Evolutionary conservation across 805 yeast species (phyloP).

Genomic region (Priceomyces haplophilus): DNA sequence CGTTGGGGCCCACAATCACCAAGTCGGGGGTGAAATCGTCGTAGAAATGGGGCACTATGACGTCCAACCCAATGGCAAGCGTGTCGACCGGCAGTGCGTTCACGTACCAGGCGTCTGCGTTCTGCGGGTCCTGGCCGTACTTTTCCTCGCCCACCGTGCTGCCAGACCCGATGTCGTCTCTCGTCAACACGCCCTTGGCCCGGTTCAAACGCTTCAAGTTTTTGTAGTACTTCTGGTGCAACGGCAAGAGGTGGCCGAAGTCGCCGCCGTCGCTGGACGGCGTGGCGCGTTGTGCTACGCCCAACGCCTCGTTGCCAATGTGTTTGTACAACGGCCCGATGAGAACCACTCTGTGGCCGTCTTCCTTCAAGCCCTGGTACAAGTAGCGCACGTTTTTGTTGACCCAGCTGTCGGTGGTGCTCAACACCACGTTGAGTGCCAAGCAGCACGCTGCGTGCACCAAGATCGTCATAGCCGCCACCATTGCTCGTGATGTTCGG

Average conservation of each 20-base stretch:
- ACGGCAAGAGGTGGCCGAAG: conserved; percentile 30
- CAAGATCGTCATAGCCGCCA: not conserved
- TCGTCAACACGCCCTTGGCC: conserved; percentile 8
- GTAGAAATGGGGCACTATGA: conserved; percentile 23
- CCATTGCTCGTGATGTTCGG: too few species aligned
- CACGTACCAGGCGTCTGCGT: conserved; percentile 32
- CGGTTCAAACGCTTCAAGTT: conserved; percentile 12
- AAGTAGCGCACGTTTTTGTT: conserved; percentile 30
- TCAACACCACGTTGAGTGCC: conserved; percentile 27
- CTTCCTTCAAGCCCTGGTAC: conserved; percentile 24
- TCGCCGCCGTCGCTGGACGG: conserved; percentile 28
- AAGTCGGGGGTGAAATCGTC: conserved; percentile 29
- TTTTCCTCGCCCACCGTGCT: conserved; percentile 10
- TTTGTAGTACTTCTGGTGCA: conserved; percentile 28
- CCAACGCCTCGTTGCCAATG: not conserved
- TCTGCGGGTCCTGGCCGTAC: conserved; percentile 36
- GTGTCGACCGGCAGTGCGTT: conserved; percentile 25
- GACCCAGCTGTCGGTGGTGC: conserved; percentile 39
- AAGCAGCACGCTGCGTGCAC: conserved; percentile 1
- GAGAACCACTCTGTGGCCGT: conserved; percentile 30
- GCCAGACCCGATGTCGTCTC: conserved; percentile 3
- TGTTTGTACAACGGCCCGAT: conserved; percentile 28
- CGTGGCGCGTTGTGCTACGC: conserved; percentile 1
- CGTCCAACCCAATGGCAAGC: conserved; percentile 23
- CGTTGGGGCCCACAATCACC: conserved; percentile 34